Conservation (phyloP, 2,329 filamentous ascomycete genomes). For the Bipolaris victoriae region DNA sequence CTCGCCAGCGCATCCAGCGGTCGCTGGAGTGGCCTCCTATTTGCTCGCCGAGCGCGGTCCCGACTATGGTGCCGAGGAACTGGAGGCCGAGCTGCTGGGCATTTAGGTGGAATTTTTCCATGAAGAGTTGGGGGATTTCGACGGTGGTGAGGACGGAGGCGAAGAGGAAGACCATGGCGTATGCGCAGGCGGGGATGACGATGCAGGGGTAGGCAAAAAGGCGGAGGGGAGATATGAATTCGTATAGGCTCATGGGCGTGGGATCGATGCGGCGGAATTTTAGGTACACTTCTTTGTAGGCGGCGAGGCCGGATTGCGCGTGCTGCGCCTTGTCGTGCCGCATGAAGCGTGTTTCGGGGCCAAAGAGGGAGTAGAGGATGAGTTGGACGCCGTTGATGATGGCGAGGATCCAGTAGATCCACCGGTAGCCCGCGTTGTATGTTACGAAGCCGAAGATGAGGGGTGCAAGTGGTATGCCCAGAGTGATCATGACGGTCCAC, state of each 20-base stretch:
- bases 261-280: slow-evolving; percentile 61
- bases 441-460: slow-evolving; percentile 56
- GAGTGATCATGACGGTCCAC: slow-evolving; percentile 61
- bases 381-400: slow-evolving; percentile 65
- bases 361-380: slow-evolving; percentile 60
- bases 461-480: slow-evolving; percentile 55
- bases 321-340: slow-evolving; percentile 48
- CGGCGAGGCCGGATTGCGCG: slow-evolving; percentile 32
- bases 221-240: slow-evolving; percentile 61
- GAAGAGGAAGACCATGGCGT: slow-evolving; percentile 65
- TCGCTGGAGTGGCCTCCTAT: slow-evolving; percentile 62
- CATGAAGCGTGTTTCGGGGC: slow-evolving; percentile 61
- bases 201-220: slow-evolving; percentile 57
- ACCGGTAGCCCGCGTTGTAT: slow-evolving; percentile 60
- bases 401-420: slow-evolving; percentile 65
- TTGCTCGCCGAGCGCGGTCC: slow-evolving; percentile 64
- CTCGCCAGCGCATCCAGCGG: slow-evolving; percentile 57
- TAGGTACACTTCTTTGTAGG: slow-evolving; percentile 55
- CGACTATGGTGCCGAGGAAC: slow-evolving; percentile 63
- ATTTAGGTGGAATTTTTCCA: slow-evolving; percentile 62
- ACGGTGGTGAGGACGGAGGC: slow-evolving; percentile 61
- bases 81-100: slow-evolving; percentile 65
- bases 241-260: slow-evolving; percentile 54
- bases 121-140: slow-evolving; percentile 65
- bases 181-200: slow-evolving; percentile 59